phyloP scores from a whole-genome alignment of 169 alveolate species.

The Haemoproteus tartakovskyi region DNA sequence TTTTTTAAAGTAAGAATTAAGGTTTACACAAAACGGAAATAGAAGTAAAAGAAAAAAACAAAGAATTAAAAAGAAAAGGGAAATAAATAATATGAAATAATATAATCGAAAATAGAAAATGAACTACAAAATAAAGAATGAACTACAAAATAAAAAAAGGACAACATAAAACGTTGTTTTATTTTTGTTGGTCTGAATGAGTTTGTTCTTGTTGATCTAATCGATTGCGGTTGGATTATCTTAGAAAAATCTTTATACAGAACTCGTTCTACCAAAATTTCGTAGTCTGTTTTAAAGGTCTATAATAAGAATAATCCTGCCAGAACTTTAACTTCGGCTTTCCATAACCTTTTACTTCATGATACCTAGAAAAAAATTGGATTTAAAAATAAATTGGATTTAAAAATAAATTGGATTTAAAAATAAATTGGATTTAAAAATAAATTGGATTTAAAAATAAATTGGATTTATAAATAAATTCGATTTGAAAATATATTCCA shows the following conservation, averaged over 20 bases:
- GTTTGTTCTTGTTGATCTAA: too few species aligned
- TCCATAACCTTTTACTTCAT: slow-evolving; percentile 85
- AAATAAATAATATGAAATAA: too few species aligned
- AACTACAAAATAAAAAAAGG: too few species aligned
- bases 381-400: not conserved
- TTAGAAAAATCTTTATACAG: not conserved
- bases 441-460: not conserved
- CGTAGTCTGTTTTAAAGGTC: slow-evolving; percentile 78
- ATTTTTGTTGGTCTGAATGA: too few species aligned
- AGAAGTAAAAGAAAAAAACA: too few species aligned
- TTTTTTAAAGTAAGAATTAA: too few species aligned
- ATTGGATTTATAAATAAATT: not conserved
- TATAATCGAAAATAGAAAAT: too few species aligned
- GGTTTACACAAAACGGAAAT: too few species aligned
- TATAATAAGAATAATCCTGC: slow-evolving; percentile 79
- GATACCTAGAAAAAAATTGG: slow-evolving; percentile 69
- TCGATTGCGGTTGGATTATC: too few species aligned
- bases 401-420: not conserved
- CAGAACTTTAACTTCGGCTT: slow-evolving; percentile 73
- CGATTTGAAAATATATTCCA: not conserved
- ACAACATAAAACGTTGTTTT: too few species aligned
- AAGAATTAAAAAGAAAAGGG: too few species aligned
- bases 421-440: not conserved
- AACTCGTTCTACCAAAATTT: slow-evolving; percentile 72
- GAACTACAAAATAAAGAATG: too few species aligned